A percentile compares a stretch with the other conserved stretches of the same genome.
These are phyloP conservation scores for Cudoniella acicularis DNA, from an alignment of 495 filamentous ascomycete species.

Conservation along the genomic window DNA sequence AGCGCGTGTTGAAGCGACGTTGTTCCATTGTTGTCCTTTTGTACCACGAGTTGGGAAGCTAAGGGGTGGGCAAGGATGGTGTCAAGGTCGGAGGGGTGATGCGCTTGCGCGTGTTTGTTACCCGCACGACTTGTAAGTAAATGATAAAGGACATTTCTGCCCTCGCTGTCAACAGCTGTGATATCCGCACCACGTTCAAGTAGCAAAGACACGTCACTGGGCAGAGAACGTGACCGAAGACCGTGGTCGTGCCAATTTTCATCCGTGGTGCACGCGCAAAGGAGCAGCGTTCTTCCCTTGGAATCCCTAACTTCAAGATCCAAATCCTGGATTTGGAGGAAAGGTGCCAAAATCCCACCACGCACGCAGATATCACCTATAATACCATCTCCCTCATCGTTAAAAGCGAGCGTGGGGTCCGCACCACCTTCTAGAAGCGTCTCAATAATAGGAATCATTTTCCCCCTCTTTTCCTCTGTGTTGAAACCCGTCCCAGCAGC, in stretches of 20 bases:
- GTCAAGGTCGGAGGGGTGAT: background rate
- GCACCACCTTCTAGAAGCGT: background rate
- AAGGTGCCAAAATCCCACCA: background rate
- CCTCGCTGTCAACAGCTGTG: background rate
- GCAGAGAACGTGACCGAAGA: background rate
- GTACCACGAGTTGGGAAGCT: background rate
- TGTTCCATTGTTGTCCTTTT: conserved; percentile 13
- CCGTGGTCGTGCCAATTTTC: background rate
- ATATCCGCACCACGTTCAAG: conserved; percentile 1
- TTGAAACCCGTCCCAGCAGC: background rate
- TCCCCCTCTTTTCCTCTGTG: background rate
- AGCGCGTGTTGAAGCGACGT: conserved; percentile 22
- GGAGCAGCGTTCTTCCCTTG: background rate
- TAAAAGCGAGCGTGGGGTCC: background rate
- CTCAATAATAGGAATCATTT: background rate
- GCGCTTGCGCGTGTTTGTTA: background rate
- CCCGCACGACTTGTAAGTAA: background rate
- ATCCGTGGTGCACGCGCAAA: conserved; percentile 12
- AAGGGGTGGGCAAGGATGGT: background rate
- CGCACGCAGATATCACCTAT: background rate
- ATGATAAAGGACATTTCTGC: background rate
- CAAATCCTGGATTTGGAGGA: background rate
- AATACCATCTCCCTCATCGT: background rate
- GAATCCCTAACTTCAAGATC: conserved; percentile 1
- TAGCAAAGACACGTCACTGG: background rate